Evolutionary conservation across 352 stramenopile species (phyloP), one percentile per base, ranked within the genome.

Genomic region (Elongisporangium senticosum): DNA sequence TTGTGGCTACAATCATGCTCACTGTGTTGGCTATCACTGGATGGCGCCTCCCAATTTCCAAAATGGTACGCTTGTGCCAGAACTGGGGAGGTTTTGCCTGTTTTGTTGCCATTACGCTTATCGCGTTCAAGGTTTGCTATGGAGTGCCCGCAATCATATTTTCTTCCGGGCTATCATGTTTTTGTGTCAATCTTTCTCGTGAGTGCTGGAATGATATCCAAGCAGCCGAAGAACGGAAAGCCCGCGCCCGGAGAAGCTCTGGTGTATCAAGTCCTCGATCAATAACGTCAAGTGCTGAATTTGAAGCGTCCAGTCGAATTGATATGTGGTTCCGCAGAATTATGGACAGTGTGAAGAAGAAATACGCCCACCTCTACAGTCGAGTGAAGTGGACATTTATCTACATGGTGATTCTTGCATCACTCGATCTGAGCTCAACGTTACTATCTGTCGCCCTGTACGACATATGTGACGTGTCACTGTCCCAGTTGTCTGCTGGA

Each of bases 161-260:
- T 49, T 89, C 79, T 0, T 75, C 63, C 48, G 67, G 69, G 6
- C 58, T 90, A 10, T 90, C 80, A 20, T 79, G 72, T 59, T 92
- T 92, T 60, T 89, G 76, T 52, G 69, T 83, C 24, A 78, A 67
- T 7, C 71, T 92, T 48, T 91, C 82, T 3, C 63, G 67, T 6
- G 82, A 91, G 40, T 88, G 82, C 59, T 91, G 82, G 82, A 69
- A 89, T 59, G 77, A 88, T 61, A 83, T 89, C 21, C 74, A 91
- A 62, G 53, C 58, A 64, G 62, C 49, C 53, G 21, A 68, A 43
- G 33, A 43, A 17, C 8, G 33, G 33, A 43, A 43, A 43, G 33
- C 33, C 11, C 33, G 33, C 33, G 33, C 1, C 11, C 33, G 33
- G 11, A 43, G 33, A 43, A 17, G 33, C 33, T 43, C 33, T 17